Conservation (phyloP, 2,329 filamentous ascomycete genomes). For the Calcarisporium arbuscula region DNA sequence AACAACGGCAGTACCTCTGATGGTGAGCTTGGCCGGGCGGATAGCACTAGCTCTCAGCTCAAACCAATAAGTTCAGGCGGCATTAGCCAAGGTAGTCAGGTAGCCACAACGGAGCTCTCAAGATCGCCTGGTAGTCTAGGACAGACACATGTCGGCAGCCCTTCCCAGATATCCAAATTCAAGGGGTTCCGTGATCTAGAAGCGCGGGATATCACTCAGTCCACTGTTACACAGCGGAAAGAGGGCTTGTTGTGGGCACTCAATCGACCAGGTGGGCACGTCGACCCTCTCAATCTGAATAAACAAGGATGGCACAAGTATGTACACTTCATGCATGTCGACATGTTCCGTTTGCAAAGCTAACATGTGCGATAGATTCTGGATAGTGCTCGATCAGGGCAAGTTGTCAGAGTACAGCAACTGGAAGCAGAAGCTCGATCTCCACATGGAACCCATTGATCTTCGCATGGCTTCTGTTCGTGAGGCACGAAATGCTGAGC, state of each 20-base stretch:
- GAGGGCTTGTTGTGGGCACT: conserved; percentile 94
- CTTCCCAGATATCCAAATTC: conserved; percentile 58
- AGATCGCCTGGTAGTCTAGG: conserved; percentile 51
- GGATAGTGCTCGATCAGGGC: conserved; percentile 96
- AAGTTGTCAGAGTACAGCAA: conserved; percentile 98
- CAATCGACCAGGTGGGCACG: conserved; percentile 86
- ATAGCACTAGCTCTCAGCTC: conserved; percentile 67
- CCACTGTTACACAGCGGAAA: conserved; percentile 62
- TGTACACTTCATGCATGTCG: conserved; percentile 27
- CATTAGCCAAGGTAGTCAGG: conserved; percentile 23
- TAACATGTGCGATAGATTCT: conserved; percentile 63
- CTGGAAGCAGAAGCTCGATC: conserved; percentile 94
- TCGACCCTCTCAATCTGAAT: conserved; percentile 89
- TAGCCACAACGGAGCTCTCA: conserved; percentile 38
- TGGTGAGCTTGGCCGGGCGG: conserved; percentile 63
- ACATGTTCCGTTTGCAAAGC: conserved; percentile 2
- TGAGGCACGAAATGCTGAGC: conserved; percentile 88
- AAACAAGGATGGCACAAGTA: conserved; percentile 99
- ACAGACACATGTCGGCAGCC: conserved; percentile 40
- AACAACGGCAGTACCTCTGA: conserved; percentile 50
- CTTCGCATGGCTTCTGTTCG: conserved; percentile 93
- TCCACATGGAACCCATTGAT: conserved; percentile 98
- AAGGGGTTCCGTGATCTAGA: conserved; percentile 90
- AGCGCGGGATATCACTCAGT: conserved; percentile 61
- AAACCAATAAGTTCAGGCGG: conserved; percentile 44